These are phyloP conservation scores for Angophora floribunda DNA, from an alignment of 345 rosid genomes.

Conservation along the genomic window DNA sequence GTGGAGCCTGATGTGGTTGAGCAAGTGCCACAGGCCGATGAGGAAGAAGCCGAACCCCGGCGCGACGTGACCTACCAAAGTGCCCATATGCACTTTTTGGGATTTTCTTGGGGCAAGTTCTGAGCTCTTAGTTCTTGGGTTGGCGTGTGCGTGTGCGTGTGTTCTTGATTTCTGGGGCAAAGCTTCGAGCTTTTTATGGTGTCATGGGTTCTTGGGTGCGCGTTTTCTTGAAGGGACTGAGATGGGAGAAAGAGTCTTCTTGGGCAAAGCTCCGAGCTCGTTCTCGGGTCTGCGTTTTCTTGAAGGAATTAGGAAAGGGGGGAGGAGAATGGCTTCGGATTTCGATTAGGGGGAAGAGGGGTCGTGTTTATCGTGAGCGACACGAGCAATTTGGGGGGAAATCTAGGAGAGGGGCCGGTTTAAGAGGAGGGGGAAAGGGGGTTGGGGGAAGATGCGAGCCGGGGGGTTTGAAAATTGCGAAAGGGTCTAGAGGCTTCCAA, in stretches of 20 bases:
- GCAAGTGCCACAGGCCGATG: slow-evolving; percentile 74
- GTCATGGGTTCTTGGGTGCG: neutral
- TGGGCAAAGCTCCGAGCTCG: neutral
- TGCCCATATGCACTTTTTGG: slow-evolving; percentile 35
- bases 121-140: neutral
- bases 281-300: neutral
- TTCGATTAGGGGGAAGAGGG: neutral
- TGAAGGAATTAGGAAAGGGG: neutral
- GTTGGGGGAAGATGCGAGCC: neutral
- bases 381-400: neutral
- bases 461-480: neutral
- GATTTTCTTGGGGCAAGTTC: neutral
- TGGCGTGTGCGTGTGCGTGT: neutral
- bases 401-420: neutral
- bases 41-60: slow-evolving; percentile 62
- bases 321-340: neutral
- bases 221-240: neutral
- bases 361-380: neutral
- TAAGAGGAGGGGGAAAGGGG: neutral
- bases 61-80: slow-evolving; percentile 64
- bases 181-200: neutral
- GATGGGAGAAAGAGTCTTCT: neutral
- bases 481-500: neutral
- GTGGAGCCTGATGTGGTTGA: slow-evolving; percentile 60
- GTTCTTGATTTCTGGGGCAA: neutral